Evolutionary conservation across 2,329 filamentous ascomycete species (phyloP), one percentile per base, ranked within the genome.

Genomic region (Venturia effusa): DNA sequence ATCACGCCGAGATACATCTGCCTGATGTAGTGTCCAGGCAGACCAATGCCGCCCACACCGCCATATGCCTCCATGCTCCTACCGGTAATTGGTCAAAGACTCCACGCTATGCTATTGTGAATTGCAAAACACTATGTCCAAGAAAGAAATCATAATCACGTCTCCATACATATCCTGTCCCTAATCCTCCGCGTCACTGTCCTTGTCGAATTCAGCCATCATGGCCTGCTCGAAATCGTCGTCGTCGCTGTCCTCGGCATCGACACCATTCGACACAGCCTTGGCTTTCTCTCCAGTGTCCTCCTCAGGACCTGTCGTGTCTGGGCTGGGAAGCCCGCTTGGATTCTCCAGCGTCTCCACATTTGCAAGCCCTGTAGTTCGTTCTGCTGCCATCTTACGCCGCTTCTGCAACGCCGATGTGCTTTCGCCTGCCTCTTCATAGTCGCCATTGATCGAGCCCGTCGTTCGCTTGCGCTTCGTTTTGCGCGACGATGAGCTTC

Each of bases 331-430:
- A 19, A 76, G 71, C 54, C 75, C 74, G 4, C 74, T 75, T 4
- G 73, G 72, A 65, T 75, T 75, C 40, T 76, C 74, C 41, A 73
- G 70, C 62, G 68, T 71, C 22, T 74, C 69, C 7, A 79, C 75
- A 59, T 78, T 80, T 11, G 75, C 77, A 65, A 81, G 68, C 54
- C 78, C 80, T 5, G 75, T 78, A 3, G 78, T 78, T 62, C 79
- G 70, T 62, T 74, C 75, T 67, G 80, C 69, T 6, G 78, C 79
- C 64, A 78, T 75, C 66, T 75, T 78, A 72, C 80, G 80, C 62
- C 78, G 70, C 68, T 76, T 74, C 69, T 80, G 78, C 60, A 81
- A 69, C 54, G 73, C 72, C 8, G 77, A 79, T 54, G 61, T 59
- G 24, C 61, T 64, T 30, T 57, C 54, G 54, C 71, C 76, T 6